Percentiles rank a stretch among this genome's conserved stretches.
These are phyloP conservation scores for Dipodascopsis tothii DNA, from an alignment of 805 yeast species.

Conservation along the genomic window DNA sequence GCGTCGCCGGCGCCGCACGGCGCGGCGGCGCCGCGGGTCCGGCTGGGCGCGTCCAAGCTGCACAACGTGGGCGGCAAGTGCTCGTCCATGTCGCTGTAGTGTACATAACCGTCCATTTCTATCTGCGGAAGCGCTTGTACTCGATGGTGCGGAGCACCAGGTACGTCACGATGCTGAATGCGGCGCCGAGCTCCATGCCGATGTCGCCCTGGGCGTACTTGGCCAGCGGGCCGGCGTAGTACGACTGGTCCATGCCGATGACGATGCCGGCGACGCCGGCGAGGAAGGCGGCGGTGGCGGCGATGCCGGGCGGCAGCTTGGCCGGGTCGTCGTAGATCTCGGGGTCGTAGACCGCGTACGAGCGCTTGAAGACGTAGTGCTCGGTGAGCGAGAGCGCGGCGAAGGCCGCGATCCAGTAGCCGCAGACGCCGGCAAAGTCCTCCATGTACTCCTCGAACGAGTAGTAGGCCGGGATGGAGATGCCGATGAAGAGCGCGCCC, in stretches of 20 bases:
- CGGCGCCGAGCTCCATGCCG: conserved; percentile 78
- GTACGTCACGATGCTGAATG: no score
- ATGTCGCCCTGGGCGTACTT: conserved; percentile 64
- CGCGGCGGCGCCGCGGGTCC: conserved; percentile 21
- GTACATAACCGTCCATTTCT: no score
- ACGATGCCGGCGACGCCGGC: conserved; percentile 80
- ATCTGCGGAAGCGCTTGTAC: no score
- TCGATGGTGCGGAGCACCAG: no score
- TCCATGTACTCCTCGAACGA: conserved; percentile 62
- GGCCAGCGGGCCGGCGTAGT: conserved; percentile 71
- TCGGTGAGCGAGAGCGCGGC: conserved; percentile 65
- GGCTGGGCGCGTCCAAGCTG: conserved; percentile 25
- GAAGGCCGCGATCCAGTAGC: conserved; percentile 83
- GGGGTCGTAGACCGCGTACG: conserved; percentile 53
- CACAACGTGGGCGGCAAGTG: conserved; percentile 29
- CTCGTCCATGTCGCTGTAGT: conserved; percentile 24
- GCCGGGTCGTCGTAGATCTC: conserved; percentile 52
- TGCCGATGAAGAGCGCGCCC: conserved; percentile 68
- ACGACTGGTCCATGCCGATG: conserved; percentile 76
- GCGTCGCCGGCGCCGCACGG: conserved; percentile 6
- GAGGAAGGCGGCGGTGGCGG: conserved; percentile 70
- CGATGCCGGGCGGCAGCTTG: conserved; percentile 63
- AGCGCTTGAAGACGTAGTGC: conserved; percentile 69
- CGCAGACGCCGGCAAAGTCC: conserved; percentile 83
- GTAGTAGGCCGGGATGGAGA: conserved; percentile 82